Evolutionary conservation across 768 basidiomycete species (phyloP), one percentile per base, ranked within the genome.

Genomic region (Pisolithus albus): DNA sequence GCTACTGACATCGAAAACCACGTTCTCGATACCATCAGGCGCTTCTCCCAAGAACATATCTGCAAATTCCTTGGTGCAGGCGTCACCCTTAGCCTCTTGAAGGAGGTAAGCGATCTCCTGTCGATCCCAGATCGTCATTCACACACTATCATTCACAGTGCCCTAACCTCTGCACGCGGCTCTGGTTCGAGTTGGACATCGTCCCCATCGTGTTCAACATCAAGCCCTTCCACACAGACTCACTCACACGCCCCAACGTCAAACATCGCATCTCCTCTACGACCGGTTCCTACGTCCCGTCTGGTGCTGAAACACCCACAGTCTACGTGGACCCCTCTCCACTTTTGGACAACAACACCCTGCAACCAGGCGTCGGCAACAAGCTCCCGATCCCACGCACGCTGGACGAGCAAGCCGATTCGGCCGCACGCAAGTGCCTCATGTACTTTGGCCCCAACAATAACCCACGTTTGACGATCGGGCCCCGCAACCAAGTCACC

Each of bases 61-160:
- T 86, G 88, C 78, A 90, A 91, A 73, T 89, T 92, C 74, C 75
- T 91, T 55, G 88, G 88, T 58, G 84, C 85, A 5, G 89, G 89
- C 59, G 77, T 92, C 51, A 87, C 89, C 38, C 68, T 88, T 48
- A 63, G 71, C 23, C 74, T 92, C 53, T 75, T 90, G 59, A 79
- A 77, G 60, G 86, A 88, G 75, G 86, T 84, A 49, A 58, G 47
- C 37, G 50, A 38, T 47, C 53, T 9, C 44, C 51, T 28, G 47
- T 52, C 36, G 46, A 51, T 54, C 42, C 49, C 34, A 7, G 24
- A 16, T 5, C 23, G 49, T 56, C 46, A 48, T 48, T 56, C 50
- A 46, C 66, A 59, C 30, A 67, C 47, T 54, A 43, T 50, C 66
- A 50, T 38, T 47, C 52, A 11, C 61, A 87, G 82, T 76, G 73